phyloP scores from a whole-genome alignment of 2,329 filamentous ascomycete genomes.

The Claviceps citrina region DNA sequence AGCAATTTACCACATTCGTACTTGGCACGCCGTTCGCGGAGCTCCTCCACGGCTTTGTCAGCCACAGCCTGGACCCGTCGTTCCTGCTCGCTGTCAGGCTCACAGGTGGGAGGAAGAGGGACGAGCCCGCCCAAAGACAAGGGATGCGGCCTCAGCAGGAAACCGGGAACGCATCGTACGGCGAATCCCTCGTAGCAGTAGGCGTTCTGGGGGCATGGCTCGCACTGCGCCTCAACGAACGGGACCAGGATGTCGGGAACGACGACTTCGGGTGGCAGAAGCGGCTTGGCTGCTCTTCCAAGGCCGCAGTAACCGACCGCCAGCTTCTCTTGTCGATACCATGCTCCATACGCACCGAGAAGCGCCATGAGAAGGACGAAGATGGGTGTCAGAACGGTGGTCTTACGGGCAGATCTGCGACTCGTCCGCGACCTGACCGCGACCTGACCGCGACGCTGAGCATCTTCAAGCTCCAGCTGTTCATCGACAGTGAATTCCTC shows the following conservation, averaged over 20 bases:
- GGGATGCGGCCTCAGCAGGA: conserved; percentile 71
- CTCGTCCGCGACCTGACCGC: conserved; percentile 29
- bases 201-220: conserved; percentile 79
- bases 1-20: conserved; percentile 73
- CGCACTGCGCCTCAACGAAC: conserved; percentile 65
- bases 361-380: conserved; percentile 57
- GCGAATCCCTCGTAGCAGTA: conserved; percentile 69
- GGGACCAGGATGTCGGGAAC: conserved; percentile 59
- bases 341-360: conserved; percentile 56
- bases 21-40: conserved; percentile 71
- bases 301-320: conserved; percentile 89
- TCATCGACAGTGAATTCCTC: conserved; percentile 94
- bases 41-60: conserved; percentile 71
- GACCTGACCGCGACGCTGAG: conserved; percentile 38
- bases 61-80: conserved; percentile 75
- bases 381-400: conserved; percentile 47
- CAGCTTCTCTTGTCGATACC: conserved; percentile 93
- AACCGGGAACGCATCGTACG: conserved; percentile 72
- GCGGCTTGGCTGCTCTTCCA: conserved; percentile 43
- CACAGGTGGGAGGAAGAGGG: conserved; percentile 79
- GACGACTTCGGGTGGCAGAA: conserved; percentile 32
- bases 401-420: conserved; percentile 22
- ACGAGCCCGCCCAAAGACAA: conserved; percentile 66
- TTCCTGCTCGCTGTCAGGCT: conserved; percentile 86
- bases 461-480: conserved; percentile 63